Percentiles rank a stretch among this genome's conserved stretches.
Evolutionary conservation across 495 filamentous ascomycete genomes (phyloP).

Genomic region (Penicillium atrosanguineum): DNA sequence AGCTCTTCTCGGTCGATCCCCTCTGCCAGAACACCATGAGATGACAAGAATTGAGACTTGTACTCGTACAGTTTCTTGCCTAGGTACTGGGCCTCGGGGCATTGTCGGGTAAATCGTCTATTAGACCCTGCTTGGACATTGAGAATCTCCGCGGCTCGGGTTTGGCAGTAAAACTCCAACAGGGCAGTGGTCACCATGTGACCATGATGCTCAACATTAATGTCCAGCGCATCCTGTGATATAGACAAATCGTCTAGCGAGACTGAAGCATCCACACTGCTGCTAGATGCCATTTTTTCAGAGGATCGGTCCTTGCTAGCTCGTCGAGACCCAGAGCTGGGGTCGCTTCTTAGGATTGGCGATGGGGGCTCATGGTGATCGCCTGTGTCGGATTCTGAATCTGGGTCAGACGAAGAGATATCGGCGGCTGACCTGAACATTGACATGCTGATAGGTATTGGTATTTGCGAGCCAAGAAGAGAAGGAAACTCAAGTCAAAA

Average conservation of each 20-base stretch:
- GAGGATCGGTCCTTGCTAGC: slow-evolving; percentile 7
- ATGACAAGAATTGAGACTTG: slow-evolving; percentile 41
- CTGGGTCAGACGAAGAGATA: slow-evolving; percentile 38
- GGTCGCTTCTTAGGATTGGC: slow-evolving; percentile 2
- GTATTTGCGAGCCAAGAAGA: background rate
- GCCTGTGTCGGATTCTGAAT: slow-evolving; percentile 25
- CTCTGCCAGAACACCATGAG: slow-evolving; percentile 39
- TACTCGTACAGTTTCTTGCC: slow-evolving; percentile 42
- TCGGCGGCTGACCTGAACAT: slow-evolving; percentile 45
- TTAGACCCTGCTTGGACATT: slow-evolving; percentile 37
- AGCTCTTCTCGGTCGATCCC: slow-evolving; percentile 39
- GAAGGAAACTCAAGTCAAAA: background rate
- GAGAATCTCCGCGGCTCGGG: slow-evolving; percentile 43
- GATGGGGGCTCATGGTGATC: slow-evolving; percentile 13
- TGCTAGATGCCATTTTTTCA: slow-evolving; percentile 9
- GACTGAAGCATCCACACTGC: slow-evolving; percentile 11
- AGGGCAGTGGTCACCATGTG: slow-evolving; percentile 45
- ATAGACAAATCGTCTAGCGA: slow-evolving; percentile 21
- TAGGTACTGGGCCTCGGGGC: slow-evolving; percentile 41
- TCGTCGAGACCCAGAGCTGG: slow-evolving; percentile 1
- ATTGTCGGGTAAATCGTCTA: slow-evolving; percentile 38
- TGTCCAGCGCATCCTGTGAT: slow-evolving; percentile 24
- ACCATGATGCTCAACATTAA: slow-evolving; percentile 36
- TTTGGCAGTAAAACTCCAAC: slow-evolving; percentile 46
- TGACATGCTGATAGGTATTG: slow-evolving; percentile 33